Conservation (phyloP, 176 grass and related monocot genomes). For the Dendrocalamus sinicus region DNA sequence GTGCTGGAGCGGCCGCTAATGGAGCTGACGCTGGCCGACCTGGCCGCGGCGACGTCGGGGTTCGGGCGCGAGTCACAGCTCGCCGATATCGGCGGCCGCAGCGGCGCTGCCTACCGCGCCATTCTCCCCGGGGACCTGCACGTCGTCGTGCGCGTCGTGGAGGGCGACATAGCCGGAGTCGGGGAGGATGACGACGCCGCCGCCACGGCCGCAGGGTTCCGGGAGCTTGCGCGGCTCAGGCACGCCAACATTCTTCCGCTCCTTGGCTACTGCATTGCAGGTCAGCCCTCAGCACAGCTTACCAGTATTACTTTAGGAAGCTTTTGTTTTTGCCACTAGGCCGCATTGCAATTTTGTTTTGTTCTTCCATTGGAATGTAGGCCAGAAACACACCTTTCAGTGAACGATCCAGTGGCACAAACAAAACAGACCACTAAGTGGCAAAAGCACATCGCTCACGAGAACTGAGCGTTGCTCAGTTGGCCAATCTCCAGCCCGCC, state of each 20-base stretch:
- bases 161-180: conserved; percentile 24
- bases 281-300: conserved; percentile 26
- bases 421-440: not conserved
- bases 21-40: conserved; percentile 75
- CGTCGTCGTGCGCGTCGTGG: conserved; percentile 76
- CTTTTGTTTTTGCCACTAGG: not conserved
- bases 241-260: conserved; percentile 88
- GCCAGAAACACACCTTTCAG: not conserved
- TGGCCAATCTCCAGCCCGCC: no score
- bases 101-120: conserved; percentile 74
- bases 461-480: no score
- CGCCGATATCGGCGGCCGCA: conserved; percentile 55
- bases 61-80: conserved; percentile 91
- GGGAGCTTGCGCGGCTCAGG: conserved; percentile 63
- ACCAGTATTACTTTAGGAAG: not conserved
- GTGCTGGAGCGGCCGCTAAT: conserved; percentile 78
- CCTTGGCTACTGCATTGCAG: conserved; percentile 86
- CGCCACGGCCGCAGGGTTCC: conserved; percentile 32
- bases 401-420: not conserved
- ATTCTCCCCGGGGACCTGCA: conserved; percentile 72
- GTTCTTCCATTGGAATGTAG: not conserved
- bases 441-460: not conserved
- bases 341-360: not conserved
- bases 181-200: conserved; percentile 3
- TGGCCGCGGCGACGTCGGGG: conserved; percentile 73